Evolutionary conservation across 2,329 filamentous ascomycete species (phyloP).

Genomic region (Epichloe uncinata): DNA sequence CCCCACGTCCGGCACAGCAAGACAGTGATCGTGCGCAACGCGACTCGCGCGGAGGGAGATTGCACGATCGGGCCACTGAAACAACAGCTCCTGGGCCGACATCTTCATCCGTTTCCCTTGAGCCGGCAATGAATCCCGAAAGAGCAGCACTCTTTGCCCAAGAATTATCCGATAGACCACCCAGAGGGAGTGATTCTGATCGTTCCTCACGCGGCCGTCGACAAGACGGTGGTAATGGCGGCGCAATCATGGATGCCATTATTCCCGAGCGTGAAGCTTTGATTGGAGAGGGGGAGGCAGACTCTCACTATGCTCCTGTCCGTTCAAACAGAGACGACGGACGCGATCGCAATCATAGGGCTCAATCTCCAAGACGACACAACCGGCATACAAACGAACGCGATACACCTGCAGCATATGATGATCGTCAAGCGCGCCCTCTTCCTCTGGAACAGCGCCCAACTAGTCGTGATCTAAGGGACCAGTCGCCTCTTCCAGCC

Average conservation of each 20-base stretch:
- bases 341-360: conserved; percentile 26
- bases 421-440: conserved; percentile 33
- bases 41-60: conserved; percentile 15
- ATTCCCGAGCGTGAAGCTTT: conserved; percentile 36
- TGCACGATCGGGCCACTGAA: conserved; percentile 18
- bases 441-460: conserved; percentile 22
- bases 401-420: conserved; percentile 24
- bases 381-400: conserved; percentile 20
- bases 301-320: conserved; percentile 12
- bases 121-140: conserved; percentile 42
- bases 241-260: conserved; percentile 23
- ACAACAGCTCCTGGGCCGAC: conserved; percentile 16
- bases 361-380: conserved; percentile 36
- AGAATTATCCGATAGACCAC: conserved; percentile 16
- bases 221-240: conserved; percentile 8
- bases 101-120: conserved; percentile 17
- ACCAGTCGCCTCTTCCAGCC: conserved; percentile 18
- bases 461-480: conserved; percentile 18
- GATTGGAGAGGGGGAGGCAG: conserved; percentile 26
- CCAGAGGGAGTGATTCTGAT: conserved; percentile 18
- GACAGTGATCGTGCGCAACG: conserved; percentile 29
- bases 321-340: conserved; percentile 30
- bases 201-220: conserved; percentile 16
- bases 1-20: conserved; percentile 25
- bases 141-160: conserved; percentile 36